Base-by-base conservation (phyloP, 2,329 filamentous ascomycete genomes). In the Xylaria sp. region DNA sequence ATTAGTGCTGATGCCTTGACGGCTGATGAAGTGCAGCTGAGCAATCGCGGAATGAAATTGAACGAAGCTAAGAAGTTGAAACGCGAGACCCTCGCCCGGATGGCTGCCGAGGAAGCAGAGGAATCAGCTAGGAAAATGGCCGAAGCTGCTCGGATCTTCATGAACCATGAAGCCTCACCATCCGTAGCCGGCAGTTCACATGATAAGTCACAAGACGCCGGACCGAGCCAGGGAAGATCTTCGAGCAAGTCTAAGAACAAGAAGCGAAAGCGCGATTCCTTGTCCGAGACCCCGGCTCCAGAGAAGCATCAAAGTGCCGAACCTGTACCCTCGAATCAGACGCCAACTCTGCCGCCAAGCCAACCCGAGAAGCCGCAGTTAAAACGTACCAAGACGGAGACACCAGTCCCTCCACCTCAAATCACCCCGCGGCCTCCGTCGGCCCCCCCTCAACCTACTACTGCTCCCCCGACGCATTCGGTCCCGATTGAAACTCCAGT, bases 11-110 rank as follows among this genome's bases (percentile, higher is more conserved):
- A 89, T 44, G 83, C 85, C 25, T 75, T 89, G 54, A 85, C 84
- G 39, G 83, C 83, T 15, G 88, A 91, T 41, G 90, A 92, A 72
- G 85, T 88, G 41, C 87, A 88, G 63, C 84, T 90, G 15, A 89
- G 89, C 76, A 92, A 93, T 78, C 86, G 91, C 61, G 91, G 92
- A 9, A 92, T 94, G 89, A 91, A 92, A 76, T 84, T 94, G 28
- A 94, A 94, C 76, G 91, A 93, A 74, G 90, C 92, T 2, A 94
- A 93, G 80, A 92, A 92, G 77, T 81, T 91, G 12, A 93, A 93
- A 81, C 84, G 89, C 64, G 89, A 92, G 78, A 87, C 88, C 6
- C 80, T 90, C 72, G 88, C 87, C 13, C 88, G 88, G 72, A 82
- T 86, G 73, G 89, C 89, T 1, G 88, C 87, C 1, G 87, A 90